Conservation (phyloP, 176 grass and related monocot genomes). For the Lolium multiflorum region DNA sequence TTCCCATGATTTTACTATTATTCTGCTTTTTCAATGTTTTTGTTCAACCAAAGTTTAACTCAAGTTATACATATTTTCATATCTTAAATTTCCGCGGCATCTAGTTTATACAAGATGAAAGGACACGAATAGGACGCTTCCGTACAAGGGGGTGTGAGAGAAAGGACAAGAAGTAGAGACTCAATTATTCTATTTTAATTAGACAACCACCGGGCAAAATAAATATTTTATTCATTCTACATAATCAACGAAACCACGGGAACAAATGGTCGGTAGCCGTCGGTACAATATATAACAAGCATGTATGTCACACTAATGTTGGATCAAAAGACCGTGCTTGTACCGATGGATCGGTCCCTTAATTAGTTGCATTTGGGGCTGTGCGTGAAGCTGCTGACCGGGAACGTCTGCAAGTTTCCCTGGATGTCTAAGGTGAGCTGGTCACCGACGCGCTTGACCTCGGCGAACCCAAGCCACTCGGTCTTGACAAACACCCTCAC, state of each 20-base stretch:
- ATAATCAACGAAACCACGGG: neutral
- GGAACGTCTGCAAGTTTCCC: neutral
- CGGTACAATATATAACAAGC: neutral
- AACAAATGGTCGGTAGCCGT: neutral
- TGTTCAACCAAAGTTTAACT: no score
- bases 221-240: neutral
- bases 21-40: no score
- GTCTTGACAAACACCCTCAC: neutral
- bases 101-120: no score
- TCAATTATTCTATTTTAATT: no score
- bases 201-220: no score
- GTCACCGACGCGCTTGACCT: neutral
- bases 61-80: no score
- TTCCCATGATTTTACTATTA: no score
- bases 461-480: neutral
- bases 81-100: no score
- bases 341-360: neutral
- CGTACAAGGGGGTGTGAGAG: no score
- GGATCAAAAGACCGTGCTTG: neutral
- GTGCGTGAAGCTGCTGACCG: neutral
- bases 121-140: no score
- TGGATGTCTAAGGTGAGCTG: neutral
- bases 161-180: no score
- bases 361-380: constrained; percentile 8
- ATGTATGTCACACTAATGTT: neutral